Evolutionary conservation across 192 early-diverging fungal species (phyloP), one percentile per base, ranked within the genome.

Genomic region (Entomortierella parvispora): DNA sequence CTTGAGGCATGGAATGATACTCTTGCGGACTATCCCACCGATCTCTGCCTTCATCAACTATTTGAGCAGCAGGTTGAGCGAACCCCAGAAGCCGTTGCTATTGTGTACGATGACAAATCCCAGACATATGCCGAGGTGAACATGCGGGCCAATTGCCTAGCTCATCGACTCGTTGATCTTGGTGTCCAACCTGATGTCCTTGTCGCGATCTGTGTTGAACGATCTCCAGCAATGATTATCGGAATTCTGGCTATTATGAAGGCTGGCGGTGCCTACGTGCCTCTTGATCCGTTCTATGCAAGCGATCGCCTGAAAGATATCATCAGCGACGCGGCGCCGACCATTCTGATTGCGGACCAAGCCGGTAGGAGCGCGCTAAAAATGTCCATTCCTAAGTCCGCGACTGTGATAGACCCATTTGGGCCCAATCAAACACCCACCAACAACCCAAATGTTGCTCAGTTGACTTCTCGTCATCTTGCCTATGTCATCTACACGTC

Each of bases 241-340:
- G 52, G 50, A 31, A 37, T 80, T 14, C 34, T 81, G 1, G 80
- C 43, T 10, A 50, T 81, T 4, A 44, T 79, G 1, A 81, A 81
- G 29, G 56, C 70, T 40, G 80, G 80, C 5, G 79, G 54, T 26
- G 80, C 80, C 0, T 81, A 81, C 56, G 68, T 81, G 17, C 72
- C 76, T 3, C 31, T 81, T 20, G 80, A 81, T 58, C 66, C 69
- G 18, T 37, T 59, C 2, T 81, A 52, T 48, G 53, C n/a, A n/a
- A n/a, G n/a, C n/a, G n/a, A n/a, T n/a, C n/a, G n/a, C n/a, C n/a
- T n/a, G n/a, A n/a, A n/a, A n/a, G n/a, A n/a, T n/a, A n/a, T n/a
- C n/a, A n/a, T n/a, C n/a, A n/a, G n/a, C n/a, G n/a, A n/a, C n/a
- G n/a, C n/a, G n/a, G n/a, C n/a, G n/a, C n/a, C n/a, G n/a, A n/a